Conservation (phyloP, 2,329 filamentous ascomycete species). For the Diaporthe sp. region DNA sequence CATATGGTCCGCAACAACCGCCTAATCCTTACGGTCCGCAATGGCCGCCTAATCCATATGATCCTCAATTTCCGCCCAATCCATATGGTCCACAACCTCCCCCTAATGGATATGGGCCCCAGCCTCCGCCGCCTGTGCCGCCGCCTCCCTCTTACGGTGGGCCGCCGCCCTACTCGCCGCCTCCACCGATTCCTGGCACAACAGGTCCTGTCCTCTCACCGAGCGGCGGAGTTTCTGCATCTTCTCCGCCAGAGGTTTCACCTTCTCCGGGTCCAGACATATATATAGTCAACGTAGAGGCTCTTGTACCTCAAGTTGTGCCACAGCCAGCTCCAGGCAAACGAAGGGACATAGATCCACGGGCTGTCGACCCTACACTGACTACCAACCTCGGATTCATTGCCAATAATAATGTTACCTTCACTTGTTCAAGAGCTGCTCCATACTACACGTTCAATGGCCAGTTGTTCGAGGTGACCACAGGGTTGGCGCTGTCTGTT, state of each 20-base stretch:
- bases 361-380: neutral
- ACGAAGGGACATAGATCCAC: neutral
- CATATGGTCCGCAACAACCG: neutral
- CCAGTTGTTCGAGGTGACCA: neutral
- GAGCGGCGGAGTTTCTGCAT: neutral
- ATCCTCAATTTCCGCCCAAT: neutral
- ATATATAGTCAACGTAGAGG: slow-evolving; percentile 15
- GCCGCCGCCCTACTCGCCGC: neutral
- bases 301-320: neutral
- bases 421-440: neutral
- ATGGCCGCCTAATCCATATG: neutral
- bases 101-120: neutral
- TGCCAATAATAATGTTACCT: neutral
- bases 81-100: neutral
- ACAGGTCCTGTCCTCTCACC: no score
- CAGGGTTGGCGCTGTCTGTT: neutral
- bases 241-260: neutral
- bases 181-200: neutral
- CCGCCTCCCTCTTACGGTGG: neutral
- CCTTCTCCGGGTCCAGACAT: neutral
- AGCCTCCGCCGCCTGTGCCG: neutral
- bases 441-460: slow-evolving; percentile 4
- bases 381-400: slow-evolving; percentile 5
- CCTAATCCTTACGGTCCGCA: neutral
- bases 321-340: neutral